phyloP scores from a whole-genome alignment of 306 rosid genomes.

The Prinsepia uniflora region DNA sequence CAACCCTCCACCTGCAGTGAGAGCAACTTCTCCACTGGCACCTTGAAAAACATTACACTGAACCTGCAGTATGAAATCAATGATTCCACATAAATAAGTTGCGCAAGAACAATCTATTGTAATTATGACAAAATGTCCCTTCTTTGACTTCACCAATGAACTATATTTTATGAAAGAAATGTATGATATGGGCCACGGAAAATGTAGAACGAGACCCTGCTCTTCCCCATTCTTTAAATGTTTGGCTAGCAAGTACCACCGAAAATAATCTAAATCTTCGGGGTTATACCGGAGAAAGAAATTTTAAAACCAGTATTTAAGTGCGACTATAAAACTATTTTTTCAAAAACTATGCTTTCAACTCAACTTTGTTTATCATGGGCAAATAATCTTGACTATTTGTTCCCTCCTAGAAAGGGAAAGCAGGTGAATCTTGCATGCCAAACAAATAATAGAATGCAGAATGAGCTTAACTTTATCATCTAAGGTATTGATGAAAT shows the following conservation, averaged over 20 bases:
- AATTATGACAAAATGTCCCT: conserved; percentile 14
- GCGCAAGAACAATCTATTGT: conserved; percentile 6
- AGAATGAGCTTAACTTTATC: conserved; percentile 9
- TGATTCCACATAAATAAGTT: conserved; percentile 17
- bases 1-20: conserved; percentile 81
- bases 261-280: not conserved
- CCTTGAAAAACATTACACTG: conserved; percentile 93
- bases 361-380: not conserved
- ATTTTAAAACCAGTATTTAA: conserved; percentile 9
- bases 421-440: not conserved
- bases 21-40: conserved; percentile 71
- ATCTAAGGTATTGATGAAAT: conserved; percentile 21
- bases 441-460: not conserved
- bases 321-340: not conserved
- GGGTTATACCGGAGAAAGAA: conserved; percentile 9
- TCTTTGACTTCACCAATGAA: conserved; percentile 3
- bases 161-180: not conserved
- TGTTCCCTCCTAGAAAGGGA: not conserved
- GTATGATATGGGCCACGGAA: not conserved
- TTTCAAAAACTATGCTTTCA: not conserved
- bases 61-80: conserved; percentile 48
- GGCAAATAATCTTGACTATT: not conserved
- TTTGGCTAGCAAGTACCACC: conserved; percentile 5
- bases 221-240: conserved; percentile 4
- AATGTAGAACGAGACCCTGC: not conserved